Base-by-base conservation (phyloP, 1,284 basidiomycete genomes). In the Kalmanozyma brasiliensis region DNA sequence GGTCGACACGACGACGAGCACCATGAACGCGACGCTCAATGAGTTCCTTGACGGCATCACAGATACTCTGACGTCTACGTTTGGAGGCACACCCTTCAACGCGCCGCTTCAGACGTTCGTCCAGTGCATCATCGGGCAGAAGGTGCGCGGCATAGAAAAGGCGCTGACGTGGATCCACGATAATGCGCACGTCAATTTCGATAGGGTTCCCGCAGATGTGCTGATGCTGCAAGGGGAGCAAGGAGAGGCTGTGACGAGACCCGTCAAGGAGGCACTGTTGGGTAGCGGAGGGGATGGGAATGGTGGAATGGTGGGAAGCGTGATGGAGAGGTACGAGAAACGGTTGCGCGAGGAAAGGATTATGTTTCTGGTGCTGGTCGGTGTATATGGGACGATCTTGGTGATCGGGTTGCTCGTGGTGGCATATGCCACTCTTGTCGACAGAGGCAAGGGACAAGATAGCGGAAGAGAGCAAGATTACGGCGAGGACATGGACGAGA, bases 81-180 rank as follows among this genome's bases (percentile, higher is more conserved):
- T 97, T 79, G 85, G 95, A 73, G 44, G 49, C 6, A 73, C 73
- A 23, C 64, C 68, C 1, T 69, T 77, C 34, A 59, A 68, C 26
- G 55, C 44, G 8, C 63, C 69, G 2, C 51, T 74, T n/a, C 77
- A 75, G 49, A 68, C 57, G 3, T 66, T 75, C 36, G 52, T 68
- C 19, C 37, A 68, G 36, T 98, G 95, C 82, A 86, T 97, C 74
- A 86, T 98, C 67, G 94, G 94, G 6, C 87, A 87, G 60, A 98
- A 98, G 82, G 89, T 98, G 44, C 85, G 88, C 53, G 91, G 89
- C 8, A 86, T 98, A 73, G 91, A 94, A 82, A 86, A 88, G 19
- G 94, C 91, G 8, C 85, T 98, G 45, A 96, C 92, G 0, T 98
- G 95, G 87, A 85, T 98, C 62, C 90, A 94, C 74, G 85, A 93